phyloP scores from a whole-genome alignment of 2,329 filamentous ascomycete species.

The Aureobasidium subglaciale region DNA sequence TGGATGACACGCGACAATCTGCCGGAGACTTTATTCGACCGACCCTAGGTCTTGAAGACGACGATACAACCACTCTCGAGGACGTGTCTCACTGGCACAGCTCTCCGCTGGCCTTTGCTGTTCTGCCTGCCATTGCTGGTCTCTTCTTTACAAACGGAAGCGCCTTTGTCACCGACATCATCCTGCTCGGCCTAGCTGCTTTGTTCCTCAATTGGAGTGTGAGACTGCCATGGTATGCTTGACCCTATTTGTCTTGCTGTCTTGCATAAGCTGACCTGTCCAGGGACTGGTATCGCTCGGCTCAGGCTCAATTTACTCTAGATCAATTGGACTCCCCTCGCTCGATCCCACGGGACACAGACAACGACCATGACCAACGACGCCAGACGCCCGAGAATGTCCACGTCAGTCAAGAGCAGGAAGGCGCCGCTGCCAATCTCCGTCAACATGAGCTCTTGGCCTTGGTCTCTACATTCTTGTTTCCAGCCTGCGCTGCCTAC shows the following conservation, averaged over 20 bases:
- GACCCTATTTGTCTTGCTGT: background rate
- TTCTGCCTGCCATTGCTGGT: conserved; percentile 79
- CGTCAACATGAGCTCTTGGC: conserved; percentile 69
- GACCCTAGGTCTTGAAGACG: conserved; percentile 29
- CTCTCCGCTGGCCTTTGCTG: conserved; percentile 72
- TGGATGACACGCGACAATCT: conserved; percentile 59
- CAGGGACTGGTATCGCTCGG: conserved; percentile 48
- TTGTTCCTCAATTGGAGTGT: conserved; percentile 92
- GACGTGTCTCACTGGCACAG: conserved; percentile 68
- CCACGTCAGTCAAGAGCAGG: conserved; percentile 15
- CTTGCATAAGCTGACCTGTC: background rate
- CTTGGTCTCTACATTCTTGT: conserved; percentile 68
- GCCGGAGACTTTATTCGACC: conserved; percentile 62
- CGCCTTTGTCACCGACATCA: conserved; percentile 74
- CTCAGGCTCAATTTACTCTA: conserved; percentile 30
- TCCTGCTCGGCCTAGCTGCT: conserved; percentile 70
- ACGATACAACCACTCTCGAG: conserved; percentile 28
- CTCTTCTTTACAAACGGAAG: conserved; percentile 79
- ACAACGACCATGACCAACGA: conserved; percentile 10
- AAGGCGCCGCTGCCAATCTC: conserved; percentile 53
- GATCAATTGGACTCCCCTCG: background rate
- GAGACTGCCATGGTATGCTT: conserved; percentile 71
- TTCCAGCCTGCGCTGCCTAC: conserved; percentile 73
- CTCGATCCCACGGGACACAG: background rate
- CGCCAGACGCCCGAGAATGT: background rate